phyloP scores from a whole-genome alignment of 768 basidiomycete genomes.

The Leccinum obscurum region DNA sequence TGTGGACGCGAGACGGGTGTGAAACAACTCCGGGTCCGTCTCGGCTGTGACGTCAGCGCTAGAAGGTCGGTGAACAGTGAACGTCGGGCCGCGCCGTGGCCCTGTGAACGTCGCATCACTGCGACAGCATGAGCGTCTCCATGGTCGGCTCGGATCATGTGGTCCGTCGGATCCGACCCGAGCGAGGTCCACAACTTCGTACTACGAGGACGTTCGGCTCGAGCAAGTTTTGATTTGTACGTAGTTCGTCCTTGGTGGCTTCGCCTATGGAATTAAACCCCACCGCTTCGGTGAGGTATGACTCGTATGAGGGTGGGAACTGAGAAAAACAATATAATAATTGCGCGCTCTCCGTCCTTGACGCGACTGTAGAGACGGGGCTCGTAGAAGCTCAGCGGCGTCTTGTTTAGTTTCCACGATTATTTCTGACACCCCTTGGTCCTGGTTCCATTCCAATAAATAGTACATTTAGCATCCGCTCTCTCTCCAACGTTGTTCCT shows the following conservation, averaged over 20 bases:
- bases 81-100: neutral
- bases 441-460: conserved; percentile 9
- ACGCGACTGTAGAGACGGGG: too few species aligned
- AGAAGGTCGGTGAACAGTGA: neutral
- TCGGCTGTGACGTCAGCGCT: neutral
- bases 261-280: neutral
- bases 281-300: neutral
- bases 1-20: neutral
- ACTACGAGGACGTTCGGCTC: neutral
- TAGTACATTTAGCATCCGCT: neutral
- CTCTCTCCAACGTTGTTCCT: neutral
- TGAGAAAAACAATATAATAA: too few species aligned
- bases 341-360: too few species aligned
- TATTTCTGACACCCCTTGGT: conserved; percentile 14
- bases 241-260: neutral
- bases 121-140: neutral
- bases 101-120: neutral
- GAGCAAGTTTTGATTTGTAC: too few species aligned
- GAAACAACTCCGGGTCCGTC: neutral
- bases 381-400: neutral
- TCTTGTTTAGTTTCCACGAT: neutral
- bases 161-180: neutral
- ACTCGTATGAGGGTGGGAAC: too few species aligned
- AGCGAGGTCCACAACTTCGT: neutral
- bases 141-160: neutral